A percentile compares a stretch with the other conserved stretches of the same genome.
phyloP scores from a whole-genome alignment of 257 asterid species.

The Mitragyna speciosa region DNA sequence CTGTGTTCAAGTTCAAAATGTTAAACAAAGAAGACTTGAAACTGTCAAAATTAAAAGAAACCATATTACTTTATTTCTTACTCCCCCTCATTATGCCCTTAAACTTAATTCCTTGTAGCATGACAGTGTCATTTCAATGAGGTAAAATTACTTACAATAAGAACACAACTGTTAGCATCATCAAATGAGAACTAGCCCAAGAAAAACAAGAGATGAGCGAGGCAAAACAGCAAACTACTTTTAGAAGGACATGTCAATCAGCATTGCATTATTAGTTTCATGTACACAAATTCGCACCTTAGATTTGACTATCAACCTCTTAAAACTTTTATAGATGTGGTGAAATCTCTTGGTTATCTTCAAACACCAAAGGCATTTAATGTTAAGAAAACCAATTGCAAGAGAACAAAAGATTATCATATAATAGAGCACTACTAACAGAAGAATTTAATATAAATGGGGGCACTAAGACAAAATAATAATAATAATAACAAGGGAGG shows the following conservation, averaged over 20 bases:
- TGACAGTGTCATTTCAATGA: neutral
- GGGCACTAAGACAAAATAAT: neutral
- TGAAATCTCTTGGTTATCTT: neutral
- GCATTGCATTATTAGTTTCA: neutral
- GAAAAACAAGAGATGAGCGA: neutral
- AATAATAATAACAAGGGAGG: neutral
- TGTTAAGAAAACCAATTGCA: neutral
- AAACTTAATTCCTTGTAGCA: neutral
- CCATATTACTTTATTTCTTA: neutral
- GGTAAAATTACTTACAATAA: neutral
- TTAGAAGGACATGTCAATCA: neutral
- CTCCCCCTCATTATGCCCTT: neutral
- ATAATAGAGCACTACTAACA: neutral
- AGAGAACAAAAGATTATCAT: neutral
- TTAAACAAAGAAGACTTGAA: neutral
- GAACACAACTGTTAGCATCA: neutral
- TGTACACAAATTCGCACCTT: neutral
- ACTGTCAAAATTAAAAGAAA: neutral
- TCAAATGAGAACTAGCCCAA: neutral
- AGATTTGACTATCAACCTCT: neutral
- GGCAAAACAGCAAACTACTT: neutral
- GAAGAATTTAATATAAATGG: neutral
- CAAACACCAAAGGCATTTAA: neutral
- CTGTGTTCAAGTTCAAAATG: conserved; percentile 23
- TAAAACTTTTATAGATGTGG: neutral